These are phyloP conservation scores for Groenewaldozyma tartarivorans DNA, from an alignment of 805 yeast genomes.

Conservation along the genomic window DNA sequence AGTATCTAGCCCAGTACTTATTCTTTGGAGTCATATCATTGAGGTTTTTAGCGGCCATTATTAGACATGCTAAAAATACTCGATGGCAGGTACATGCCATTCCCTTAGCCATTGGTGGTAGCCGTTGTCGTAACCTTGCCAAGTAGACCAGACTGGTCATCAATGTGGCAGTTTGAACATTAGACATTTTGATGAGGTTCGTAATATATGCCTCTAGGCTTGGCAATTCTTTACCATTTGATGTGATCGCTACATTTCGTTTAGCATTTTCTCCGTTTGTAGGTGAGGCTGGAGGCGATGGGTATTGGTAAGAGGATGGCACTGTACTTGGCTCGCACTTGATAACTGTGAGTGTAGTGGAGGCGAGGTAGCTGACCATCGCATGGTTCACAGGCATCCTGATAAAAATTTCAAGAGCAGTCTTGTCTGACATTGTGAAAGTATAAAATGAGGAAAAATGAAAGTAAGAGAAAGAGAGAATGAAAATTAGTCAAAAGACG, in stretches of 20 bases:
- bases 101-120: constrained; percentile 85
- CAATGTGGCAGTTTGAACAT: constrained; percentile 89
- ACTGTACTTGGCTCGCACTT: constrained; percentile 25
- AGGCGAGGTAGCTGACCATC: constrained; percentile 34
- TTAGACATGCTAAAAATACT: constrained; percentile 79
- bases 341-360: constrained; percentile 31
- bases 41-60: constrained; percentile 83
- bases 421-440: constrained; percentile 21
- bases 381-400: constrained; percentile 31
- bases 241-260: neutral
- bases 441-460: neutral
- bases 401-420: constrained; percentile 33
- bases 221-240: constrained; percentile 16
- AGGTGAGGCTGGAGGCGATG: constrained; percentile 11
- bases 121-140: constrained; percentile 60
- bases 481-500: neutral
- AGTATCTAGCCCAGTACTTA: constrained; percentile 92
- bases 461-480: neutral
- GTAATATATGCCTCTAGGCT: constrained; percentile 48
- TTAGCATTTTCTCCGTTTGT: neutral
- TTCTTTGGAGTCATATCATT: constrained; percentile 93
- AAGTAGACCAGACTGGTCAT: constrained; percentile 88
- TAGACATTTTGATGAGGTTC: constrained; percentile 64
- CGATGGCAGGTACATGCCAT: constrained; percentile 87
- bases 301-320: constrained; percentile 11